Conservation (phyloP, 352 stramenopile species). For the Phytophthora foliorum region DNA sequence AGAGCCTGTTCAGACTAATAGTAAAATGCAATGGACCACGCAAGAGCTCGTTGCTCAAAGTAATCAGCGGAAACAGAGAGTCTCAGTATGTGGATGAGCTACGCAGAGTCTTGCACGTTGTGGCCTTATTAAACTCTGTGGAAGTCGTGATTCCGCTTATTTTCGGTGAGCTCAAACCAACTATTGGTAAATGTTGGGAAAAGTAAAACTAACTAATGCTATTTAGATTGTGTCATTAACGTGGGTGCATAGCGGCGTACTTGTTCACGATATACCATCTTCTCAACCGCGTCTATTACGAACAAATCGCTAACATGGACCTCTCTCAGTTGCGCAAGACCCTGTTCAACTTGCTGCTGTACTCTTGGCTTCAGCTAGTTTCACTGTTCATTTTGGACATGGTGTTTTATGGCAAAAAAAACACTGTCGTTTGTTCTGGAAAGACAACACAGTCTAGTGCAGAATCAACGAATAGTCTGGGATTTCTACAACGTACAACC, state of each 20-base stretch:
- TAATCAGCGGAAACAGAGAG: neutral
- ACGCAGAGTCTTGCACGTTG: conserved; percentile 5
- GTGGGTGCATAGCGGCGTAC: conserved; percentile 6
- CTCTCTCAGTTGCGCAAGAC: neutral
- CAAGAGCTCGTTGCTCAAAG: neutral
- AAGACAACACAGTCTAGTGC: neutral
- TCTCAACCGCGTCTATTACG: conserved; percentile 3
- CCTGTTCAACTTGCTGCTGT: conserved; percentile 7
- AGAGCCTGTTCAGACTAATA: neutral
- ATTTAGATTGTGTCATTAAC: too few relatives aligned
- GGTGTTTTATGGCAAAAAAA: conserved; percentile 1
- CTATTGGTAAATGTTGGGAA: too few relatives aligned
- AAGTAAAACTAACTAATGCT: neutral
- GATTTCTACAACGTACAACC: conserved; percentile 7
- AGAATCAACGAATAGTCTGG: neutral
- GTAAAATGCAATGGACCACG: neutral
- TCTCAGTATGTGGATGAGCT: conserved; percentile 3
- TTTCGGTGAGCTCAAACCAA: conserved; percentile 4
- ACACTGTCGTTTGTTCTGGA: conserved; percentile 8
- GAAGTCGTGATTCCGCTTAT: conserved; percentile 8
- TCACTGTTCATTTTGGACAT: conserved; percentile 11
- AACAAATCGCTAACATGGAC: conserved; percentile 11
- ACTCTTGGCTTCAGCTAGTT: neutral
- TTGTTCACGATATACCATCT: conserved; percentile 13
- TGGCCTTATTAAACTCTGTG: conserved; percentile 2